These are phyloP conservation scores for Lactarius deliciosus DNA, from an alignment of 768 basidiomycete genomes.

Conservation along the genomic window DNA sequence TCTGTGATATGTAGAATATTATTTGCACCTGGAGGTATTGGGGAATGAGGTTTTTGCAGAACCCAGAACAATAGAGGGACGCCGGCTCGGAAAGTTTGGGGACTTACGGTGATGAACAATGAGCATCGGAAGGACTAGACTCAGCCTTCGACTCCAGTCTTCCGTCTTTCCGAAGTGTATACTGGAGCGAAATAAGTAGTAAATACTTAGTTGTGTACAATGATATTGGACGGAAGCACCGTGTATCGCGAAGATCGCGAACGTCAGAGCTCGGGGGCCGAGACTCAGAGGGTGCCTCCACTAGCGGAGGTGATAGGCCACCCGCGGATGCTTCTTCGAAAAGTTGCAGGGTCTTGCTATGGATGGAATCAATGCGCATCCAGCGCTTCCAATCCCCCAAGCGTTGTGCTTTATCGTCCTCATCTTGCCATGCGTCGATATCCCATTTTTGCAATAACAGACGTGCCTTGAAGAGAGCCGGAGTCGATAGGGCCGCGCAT, in stretches of 20 bases:
- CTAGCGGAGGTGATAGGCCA: not conserved
- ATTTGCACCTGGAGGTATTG: not conserved
- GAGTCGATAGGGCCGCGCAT: not conserved
- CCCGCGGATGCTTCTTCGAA: conserved; percentile 7
- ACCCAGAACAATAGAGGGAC: not conserved
- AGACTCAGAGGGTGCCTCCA: not conserved
- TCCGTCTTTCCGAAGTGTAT: not conserved
- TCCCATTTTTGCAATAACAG: conserved; percentile 12
- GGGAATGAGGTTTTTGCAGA: too few species aligned
- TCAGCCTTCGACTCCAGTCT: conserved; percentile 10
- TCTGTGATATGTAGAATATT: conserved; percentile 7
- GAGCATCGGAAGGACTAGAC: conserved; percentile 8
- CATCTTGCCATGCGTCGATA: conserved; percentile 10
- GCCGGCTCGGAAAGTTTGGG: not conserved
- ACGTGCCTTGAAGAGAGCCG: conserved; percentile 17
- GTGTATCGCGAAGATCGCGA: not conserved
- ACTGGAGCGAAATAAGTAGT: not conserved
- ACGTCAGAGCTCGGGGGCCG: not conserved
- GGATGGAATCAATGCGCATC: conserved; percentile 9
- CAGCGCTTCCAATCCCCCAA: conserved; percentile 6
- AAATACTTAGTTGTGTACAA: not conserved
- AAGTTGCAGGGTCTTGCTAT: conserved; percentile 10
- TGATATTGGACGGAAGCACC: not conserved
- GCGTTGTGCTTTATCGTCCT: not conserved
- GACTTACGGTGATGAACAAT: conserved; percentile 18